Evolutionary conservation across 768 basidiomycete species (phyloP).

Genomic region (Tricholoma sp.): DNA sequence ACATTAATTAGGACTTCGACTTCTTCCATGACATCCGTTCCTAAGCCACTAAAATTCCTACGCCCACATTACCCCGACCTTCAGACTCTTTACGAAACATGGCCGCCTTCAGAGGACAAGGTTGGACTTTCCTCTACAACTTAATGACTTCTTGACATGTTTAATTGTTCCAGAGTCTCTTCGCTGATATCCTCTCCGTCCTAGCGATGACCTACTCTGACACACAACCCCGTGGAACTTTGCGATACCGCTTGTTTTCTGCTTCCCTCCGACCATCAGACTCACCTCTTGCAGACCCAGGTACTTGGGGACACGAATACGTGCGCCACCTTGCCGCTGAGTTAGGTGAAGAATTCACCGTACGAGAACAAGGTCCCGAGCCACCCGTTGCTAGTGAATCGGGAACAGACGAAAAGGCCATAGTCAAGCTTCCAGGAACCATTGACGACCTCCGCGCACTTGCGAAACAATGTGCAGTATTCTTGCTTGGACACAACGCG

Average conservation of each 20-base stretch:
- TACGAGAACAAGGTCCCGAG: constrained; percentile 48
- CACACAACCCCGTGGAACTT: constrained; percentile 92
- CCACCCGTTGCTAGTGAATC: constrained; percentile 23
- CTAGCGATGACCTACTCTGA: constrained; percentile 99
- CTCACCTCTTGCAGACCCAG: constrained; percentile 77
- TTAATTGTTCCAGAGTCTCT: constrained; percentile 61
- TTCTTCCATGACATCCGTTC: constrained; percentile 98
- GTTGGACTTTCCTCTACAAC: constrained; percentile 27
- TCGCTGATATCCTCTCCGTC: constrained; percentile 96
- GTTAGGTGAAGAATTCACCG: constrained; percentile 86
- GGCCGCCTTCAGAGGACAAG: constrained; percentile 76
- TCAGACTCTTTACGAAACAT: constrained; percentile 77
- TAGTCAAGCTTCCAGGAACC: constrained; percentile 46
- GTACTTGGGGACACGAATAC: constrained; percentile 99
- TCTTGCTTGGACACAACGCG: constrained; percentile 90
- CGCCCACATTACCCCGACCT: constrained; percentile 89
- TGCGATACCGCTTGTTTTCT: constrained; percentile 86
- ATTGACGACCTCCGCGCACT: constrained; percentile 72
- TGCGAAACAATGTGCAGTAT: constrained; percentile 80
- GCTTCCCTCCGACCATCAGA: constrained; percentile 60
- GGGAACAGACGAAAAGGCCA: constrained; percentile 23
- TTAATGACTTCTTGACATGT: constrained; percentile 1
- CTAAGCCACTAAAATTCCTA: constrained; percentile 97
- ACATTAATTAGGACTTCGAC: constrained; percentile 95
- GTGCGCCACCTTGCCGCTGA: constrained; percentile 96